Conservation (phyloP, 2,329 filamentous ascomycete genomes). For the Chrysosphaeria jannelii region DNA sequence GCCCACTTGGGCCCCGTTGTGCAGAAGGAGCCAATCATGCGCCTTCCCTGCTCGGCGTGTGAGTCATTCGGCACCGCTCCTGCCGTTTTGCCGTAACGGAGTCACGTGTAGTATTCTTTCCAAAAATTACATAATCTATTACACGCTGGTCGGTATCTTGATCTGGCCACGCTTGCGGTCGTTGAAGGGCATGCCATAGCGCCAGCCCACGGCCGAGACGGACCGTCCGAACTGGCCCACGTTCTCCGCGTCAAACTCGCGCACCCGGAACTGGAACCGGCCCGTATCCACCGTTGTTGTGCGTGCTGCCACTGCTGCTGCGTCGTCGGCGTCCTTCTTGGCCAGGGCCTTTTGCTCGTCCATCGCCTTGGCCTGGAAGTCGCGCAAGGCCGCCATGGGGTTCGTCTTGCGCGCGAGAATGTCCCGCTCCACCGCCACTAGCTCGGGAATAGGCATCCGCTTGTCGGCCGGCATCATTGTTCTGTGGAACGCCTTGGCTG, state of each 20-base stretch:
- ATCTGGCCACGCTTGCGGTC: constrained; percentile 31
- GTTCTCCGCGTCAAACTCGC: constrained; percentile 23
- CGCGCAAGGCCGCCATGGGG: constrained; percentile 2
- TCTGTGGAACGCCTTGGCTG: constrained; percentile 31
- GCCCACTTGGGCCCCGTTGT: too few species aligned
- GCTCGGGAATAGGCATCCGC: constrained; percentile 29
- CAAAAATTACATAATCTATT: too few species aligned
- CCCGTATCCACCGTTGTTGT: constrained; percentile 16
- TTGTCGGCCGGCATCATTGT: constrained; percentile 27
- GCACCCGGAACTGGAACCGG: constrained; percentile 29
- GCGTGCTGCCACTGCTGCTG: constrained; percentile 10
- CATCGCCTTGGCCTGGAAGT: constrained; percentile 10
- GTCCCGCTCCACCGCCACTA: constrained; percentile 23
- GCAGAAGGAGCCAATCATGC: too few species aligned
- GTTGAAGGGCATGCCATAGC: constrained; percentile 30
- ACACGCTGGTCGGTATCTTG: constrained; percentile 38
- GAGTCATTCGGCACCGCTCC: too few species aligned
- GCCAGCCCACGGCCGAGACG: constrained; percentile 22
- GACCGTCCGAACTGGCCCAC: constrained; percentile 23
- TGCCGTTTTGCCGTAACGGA: too few species aligned
- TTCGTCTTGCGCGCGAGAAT: constrained; percentile 10
- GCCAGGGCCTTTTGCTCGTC: constrained; percentile 2
- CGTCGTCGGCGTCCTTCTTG: constrained; percentile 8
- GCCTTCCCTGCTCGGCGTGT: too few species aligned
- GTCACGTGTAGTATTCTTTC: too few species aligned